Evolutionary conservation across 1,284 basidiomycete genomes (phyloP).

Genomic region (Malassezia nana): DNA sequence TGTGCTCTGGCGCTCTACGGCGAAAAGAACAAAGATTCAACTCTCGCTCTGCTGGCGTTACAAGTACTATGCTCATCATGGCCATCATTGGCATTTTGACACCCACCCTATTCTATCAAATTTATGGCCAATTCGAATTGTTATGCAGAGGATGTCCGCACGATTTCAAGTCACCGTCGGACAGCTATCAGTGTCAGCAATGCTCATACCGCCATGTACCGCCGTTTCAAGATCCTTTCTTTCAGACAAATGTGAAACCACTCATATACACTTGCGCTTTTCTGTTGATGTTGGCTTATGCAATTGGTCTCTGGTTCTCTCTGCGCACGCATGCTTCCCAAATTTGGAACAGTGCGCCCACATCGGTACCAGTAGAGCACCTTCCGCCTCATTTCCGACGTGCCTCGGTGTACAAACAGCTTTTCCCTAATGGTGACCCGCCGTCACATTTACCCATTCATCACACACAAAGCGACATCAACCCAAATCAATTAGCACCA

Average conservation of each 20-base stretch:
- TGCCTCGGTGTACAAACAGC: conserved; percentile 63
- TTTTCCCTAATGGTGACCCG: conserved; percentile 48
- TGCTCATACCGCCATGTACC: conserved; percentile 94
- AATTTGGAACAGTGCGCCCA: conserved; percentile 74
- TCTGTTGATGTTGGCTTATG: conserved; percentile 82
- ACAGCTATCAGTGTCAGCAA: conserved; percentile 69
- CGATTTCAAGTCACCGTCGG: conserved; percentile 21
- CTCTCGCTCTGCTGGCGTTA: conserved; percentile 93
- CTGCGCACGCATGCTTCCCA: conserved; percentile 94
- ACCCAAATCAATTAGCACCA: neutral
- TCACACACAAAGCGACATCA: neutral
- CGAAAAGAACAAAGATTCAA: conserved; percentile 97
- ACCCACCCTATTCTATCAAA: conserved; percentile 96
- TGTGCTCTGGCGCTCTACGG: conserved; percentile 84
- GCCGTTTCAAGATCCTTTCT: conserved; percentile 86
- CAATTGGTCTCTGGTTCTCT: conserved; percentile 96
- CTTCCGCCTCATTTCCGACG: conserved; percentile 53
- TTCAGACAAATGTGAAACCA: conserved; percentile 82
- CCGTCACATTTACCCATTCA: conserved; percentile 38
- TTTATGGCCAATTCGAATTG: conserved; percentile 94
- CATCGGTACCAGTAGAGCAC: conserved; percentile 40
- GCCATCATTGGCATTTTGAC: conserved; percentile 93
- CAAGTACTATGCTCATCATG: conserved; percentile 99
- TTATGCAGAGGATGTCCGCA: conserved; percentile 79
- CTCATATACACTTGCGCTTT: conserved; percentile 90